Conservation (phyloP, 331 rosid species). For the Erythrophleum ivorense region DNA sequence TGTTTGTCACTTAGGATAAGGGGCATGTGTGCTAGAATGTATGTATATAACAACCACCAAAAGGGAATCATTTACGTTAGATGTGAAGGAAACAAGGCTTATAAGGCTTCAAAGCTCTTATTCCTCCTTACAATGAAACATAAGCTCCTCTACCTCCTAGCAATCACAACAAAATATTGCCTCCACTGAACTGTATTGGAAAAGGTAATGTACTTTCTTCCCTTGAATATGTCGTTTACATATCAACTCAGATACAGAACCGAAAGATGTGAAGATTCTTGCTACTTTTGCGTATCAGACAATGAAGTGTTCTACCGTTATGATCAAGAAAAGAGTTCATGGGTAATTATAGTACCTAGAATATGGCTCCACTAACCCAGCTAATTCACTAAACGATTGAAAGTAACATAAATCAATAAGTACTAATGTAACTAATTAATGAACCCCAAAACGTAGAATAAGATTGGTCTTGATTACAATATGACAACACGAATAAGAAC, state of each 20-base stretch:
- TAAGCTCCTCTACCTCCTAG: not conserved
- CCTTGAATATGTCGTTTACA: not conserved
- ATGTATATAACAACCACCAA: not conserved
- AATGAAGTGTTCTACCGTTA: not conserved
- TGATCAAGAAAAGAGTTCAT: not conserved
- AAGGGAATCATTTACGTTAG: not conserved
- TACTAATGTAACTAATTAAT: not conserved
- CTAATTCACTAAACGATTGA: not conserved
- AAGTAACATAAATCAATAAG: not conserved
- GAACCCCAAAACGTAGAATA: not conserved
- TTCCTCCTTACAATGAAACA: not conserved
- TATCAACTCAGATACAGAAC: too few relatives aligned
- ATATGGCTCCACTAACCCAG: not conserved
- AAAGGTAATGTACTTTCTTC: not conserved
- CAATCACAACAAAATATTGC: not conserved
- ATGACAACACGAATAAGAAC: not conserved
- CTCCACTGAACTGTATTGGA: not conserved
- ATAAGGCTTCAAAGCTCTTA: not conserved
- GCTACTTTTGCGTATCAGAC: constrained; percentile 13
- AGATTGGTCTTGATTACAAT: not conserved
- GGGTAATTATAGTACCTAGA: not conserved
- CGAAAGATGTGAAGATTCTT: not conserved
- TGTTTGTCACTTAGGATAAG: not conserved
- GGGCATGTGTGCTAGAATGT: not conserved
- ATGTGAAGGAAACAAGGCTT: not conserved